phyloP scores from a whole-genome alignment of 495 filamentous ascomycete species.

The Amphirosellinia nigrospora region DNA sequence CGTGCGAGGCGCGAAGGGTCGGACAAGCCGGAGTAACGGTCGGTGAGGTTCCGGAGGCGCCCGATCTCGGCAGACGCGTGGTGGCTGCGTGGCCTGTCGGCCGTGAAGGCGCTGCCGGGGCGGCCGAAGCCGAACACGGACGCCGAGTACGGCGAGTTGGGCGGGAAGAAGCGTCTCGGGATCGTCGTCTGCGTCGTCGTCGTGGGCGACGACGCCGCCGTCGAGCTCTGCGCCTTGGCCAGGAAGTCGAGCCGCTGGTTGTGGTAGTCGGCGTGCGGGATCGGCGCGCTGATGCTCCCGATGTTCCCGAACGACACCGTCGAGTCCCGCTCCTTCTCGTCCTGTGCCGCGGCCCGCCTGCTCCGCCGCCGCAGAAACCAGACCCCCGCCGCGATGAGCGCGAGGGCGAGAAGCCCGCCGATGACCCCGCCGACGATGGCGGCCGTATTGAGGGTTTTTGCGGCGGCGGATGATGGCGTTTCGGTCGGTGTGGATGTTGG shows the following conservation, averaged over 20 bases:
- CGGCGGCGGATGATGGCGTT: slow-evolving; percentile 26
- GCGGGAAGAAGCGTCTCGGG: slow-evolving; percentile 33
- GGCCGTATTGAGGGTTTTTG: slow-evolving; percentile 31
- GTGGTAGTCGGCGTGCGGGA: slow-evolving; percentile 42
- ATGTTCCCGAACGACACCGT: slow-evolving; percentile 55
- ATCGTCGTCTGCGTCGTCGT: slow-evolving; percentile 5
- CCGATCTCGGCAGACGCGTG: slow-evolving; percentile 37
- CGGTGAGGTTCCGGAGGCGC: slow-evolving; percentile 36
- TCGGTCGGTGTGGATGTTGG: slow-evolving; percentile 19
- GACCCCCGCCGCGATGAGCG: slow-evolving; percentile 28
- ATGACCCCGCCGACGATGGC: slow-evolving; percentile 41
- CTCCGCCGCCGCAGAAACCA: slow-evolving; percentile 31
- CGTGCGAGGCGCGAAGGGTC: slow-evolving; percentile 34
- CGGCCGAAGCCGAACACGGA: slow-evolving; percentile 26
- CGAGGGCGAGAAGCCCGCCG: slow-evolving; percentile 37
- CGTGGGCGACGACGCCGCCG: slow-evolving; percentile 29
- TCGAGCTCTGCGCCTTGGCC: slow-evolving; percentile 33
- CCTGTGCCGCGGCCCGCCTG: slow-evolving; percentile 30
- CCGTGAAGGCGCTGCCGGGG: slow-evolving; percentile 30
- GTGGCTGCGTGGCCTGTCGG: slow-evolving; percentile 29
- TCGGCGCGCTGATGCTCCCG: slow-evolving; percentile 53
- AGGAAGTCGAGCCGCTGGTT: slow-evolving; percentile 46
- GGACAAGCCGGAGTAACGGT: slow-evolving; percentile 15
- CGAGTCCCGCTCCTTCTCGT: slow-evolving; percentile 39
- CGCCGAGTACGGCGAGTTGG: slow-evolving; percentile 32